A percentile compares a stretch with the other conserved stretches of the same genome.
Conservation (phyloP, 2,329 filamentous ascomycete genomes). For the Botryotinia narcissicola region DNA sequence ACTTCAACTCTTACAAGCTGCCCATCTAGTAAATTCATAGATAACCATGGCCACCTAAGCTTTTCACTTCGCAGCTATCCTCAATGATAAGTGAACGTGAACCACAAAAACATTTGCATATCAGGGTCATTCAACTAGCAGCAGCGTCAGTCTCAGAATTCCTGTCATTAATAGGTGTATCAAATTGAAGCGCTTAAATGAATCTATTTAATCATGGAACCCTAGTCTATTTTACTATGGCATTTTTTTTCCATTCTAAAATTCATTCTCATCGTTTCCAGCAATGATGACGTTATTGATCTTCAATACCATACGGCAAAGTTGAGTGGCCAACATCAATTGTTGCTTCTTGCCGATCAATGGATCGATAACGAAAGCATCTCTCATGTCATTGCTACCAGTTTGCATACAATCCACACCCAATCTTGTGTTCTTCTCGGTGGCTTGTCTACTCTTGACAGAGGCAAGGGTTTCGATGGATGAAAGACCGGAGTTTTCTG, state of each 20-base stretch:
- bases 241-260: slow-evolving; percentile 48
- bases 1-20: background rate
- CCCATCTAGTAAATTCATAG: background rate
- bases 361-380: slow-evolving; percentile 97
- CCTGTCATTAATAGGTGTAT: background rate
- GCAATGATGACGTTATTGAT: slow-evolving; percentile 95
- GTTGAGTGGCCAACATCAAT: slow-evolving; percentile 89
- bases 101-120: background rate
- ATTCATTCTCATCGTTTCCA: slow-evolving; percentile 83
- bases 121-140: background rate
- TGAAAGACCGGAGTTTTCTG: slow-evolving; percentile 94
- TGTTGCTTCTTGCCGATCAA: slow-evolving; percentile 98
- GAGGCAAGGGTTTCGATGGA: slow-evolving; percentile 93
- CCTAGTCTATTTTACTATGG: slow-evolving; percentile 17
- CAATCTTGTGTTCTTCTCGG: slow-evolving; percentile 73
- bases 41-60: background rate
- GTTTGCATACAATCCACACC: slow-evolving; percentile 98
- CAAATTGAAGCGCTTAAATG: slow-evolving; percentile 2
- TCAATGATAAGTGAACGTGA: background rate
- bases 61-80: background rate
- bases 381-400: slow-evolving; percentile 95
- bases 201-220: background rate
- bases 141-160: background rate
- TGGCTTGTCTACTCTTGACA: slow-evolving; percentile 95
- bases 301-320: slow-evolving; percentile 98